Base-by-base conservation (phyloP, 1,139 yeast species). In the Sugiyamaella neomexicana region DNA sequence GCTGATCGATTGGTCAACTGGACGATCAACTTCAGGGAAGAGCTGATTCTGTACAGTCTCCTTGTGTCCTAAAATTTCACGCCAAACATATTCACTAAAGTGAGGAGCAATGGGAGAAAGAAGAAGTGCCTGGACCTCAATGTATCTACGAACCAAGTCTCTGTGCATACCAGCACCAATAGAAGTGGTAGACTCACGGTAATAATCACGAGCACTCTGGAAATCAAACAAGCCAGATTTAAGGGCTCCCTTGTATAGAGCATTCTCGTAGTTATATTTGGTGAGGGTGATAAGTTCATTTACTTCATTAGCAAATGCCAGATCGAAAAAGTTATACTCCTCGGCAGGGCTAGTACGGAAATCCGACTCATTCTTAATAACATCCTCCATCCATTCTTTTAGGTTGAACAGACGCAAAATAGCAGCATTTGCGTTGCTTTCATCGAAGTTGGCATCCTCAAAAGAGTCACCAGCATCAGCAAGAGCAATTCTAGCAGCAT, bases 401-500 rank as follows among this genome's bases (percentile, higher is more conserved):
- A 93, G 79, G 54, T 90, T 93, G 71, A 83, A 87, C 68, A 95
- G 80, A 77, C 99, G 88, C 72, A 93, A 81, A 70, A 95, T 91
- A 42, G 98, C 97, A 47, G 99, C 97, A 68, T 95, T 95, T 54
- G 99, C 99, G 66, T 86, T 91, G 60, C 90, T 78, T 75, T 95
- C 99, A 68, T 93, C 99, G 68, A 95, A 89, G 77, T 95, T 95
- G 56, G 99, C 99, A 74, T 95, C 99, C 75, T 93, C 99, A 62
- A 90, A 83, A 48, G 95, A 77, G 70, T 95, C 99, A 77, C 99
- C 99, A 55, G 97, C 97, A 77, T 95, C 98, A 39, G 99, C 99
- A 65, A 95, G 78, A 8, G 99, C 97, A 72, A 95, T 88, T 79
- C 99, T 86, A 17, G 96, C 80, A 43, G 98, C 98, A 73, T 95